Base-by-base conservation (phyloP, 768 basidiomycete species). In the Daedaleopsis nitida region DNA sequence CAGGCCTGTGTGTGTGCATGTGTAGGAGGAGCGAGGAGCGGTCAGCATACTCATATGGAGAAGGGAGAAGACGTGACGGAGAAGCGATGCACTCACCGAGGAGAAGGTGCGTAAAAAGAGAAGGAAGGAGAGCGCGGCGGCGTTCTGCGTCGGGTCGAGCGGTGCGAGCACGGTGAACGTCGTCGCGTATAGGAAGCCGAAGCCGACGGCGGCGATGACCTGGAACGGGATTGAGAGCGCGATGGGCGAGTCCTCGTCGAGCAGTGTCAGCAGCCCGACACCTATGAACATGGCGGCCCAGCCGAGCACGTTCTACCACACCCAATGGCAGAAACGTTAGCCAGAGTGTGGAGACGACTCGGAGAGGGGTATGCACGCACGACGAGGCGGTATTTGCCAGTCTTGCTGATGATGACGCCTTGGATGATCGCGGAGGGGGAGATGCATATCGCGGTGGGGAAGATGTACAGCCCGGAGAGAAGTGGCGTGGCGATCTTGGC, bases 251-350 rank as follows among this genome's bases (percentile, higher is more conserved):
- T 69, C 44, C 3, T 59, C 65, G 5, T 67, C 57, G 16, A 79
- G 60, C 0, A 73, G 65, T 7, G 70, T 71, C 24, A 81, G 58
- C 1, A 82, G 58, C 2, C 76, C 77, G 23, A 76, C 67, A 1
- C 77, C 76, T 23, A 76, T n/a, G 24, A 76, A 58, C n/a, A 72
- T 65, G 17, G 77, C 56, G 4, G 53, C 62, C 80, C 80, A 82
- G 3, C 71, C 78, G 10, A 68, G 5, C 56, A 69, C 69, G 55
- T 75, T 76, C 58, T 73, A n/a, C n/a, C n/a, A n/a, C n/a, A n/a
- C n/a, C n/a, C n/a, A n/a, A n/a, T n/a, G n/a, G n/a, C n/a, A n/a
- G n/a, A n/a, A n/a, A n/a, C n/a, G n/a, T n/a, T n/a, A n/a, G n/a
- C n/a, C n/a, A n/a, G n/a, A n/a, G n/a, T n/a, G n/a, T n/a, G n/a